Conservation (phyloP, 495 filamentous ascomycete species). For the Neurospora sp. region DNA sequence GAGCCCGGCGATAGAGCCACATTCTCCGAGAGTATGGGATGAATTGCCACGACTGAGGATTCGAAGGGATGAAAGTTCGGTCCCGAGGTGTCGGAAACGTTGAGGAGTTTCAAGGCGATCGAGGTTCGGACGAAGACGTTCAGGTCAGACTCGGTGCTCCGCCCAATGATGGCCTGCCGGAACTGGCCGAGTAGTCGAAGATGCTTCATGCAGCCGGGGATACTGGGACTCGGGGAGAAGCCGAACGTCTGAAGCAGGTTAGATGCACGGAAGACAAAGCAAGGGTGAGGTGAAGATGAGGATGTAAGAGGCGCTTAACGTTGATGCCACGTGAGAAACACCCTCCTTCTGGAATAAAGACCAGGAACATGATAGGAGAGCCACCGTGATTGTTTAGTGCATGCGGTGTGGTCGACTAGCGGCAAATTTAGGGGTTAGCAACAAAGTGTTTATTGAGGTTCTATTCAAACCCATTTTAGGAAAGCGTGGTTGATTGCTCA, state of each 20-base stretch:
- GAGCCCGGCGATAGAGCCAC: background rate
- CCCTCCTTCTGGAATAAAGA: background rate
- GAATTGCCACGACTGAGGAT: background rate
- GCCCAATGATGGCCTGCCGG: background rate
- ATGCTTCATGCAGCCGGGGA: background rate
- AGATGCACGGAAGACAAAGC: background rate
- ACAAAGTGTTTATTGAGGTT: slow-evolving; percentile 14
- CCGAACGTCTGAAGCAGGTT: background rate
- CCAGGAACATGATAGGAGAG: background rate
- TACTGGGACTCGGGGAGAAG: background rate
- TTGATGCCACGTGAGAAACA: background rate
- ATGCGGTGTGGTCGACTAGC: background rate
- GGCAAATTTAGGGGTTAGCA: background rate
- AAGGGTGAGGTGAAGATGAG: background rate
- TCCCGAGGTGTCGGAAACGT: background rate
- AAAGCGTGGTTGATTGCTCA: slow-evolving; percentile 1
- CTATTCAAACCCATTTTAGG: slow-evolving; percentile 29
- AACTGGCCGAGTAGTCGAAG: background rate
- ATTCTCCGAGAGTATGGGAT: background rate
- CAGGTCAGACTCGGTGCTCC: background rate
- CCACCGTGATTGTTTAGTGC: background rate
- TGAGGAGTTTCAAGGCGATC: background rate
- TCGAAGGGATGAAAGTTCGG: background rate
- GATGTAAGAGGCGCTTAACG: background rate
- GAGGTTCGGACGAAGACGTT: background rate